Conservation (phyloP, 2,329 filamentous ascomycete species). For the Penicillium capsulatum region DNA sequence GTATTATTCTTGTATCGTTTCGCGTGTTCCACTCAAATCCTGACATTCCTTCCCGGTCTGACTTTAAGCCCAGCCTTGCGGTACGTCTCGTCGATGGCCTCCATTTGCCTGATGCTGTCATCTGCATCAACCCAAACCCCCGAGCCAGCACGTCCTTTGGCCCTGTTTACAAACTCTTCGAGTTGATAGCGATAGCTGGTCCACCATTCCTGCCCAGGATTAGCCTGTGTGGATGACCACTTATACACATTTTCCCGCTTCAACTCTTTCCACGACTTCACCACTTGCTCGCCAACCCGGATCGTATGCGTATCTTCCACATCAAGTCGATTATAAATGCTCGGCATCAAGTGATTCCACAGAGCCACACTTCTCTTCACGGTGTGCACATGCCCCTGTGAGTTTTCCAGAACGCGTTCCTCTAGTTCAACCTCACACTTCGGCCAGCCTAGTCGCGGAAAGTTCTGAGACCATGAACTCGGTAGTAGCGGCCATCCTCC, state of each 20-base stretch:
- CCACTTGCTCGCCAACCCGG: conserved; percentile 8
- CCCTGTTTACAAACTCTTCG: conserved; percentile 48
- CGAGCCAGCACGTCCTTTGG: conserved; percentile 38
- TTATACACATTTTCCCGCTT: conserved; percentile 20
- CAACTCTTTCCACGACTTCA: conserved; percentile 18
- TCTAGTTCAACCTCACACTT: conserved; percentile 15
- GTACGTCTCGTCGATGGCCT: conserved; percentile 48
- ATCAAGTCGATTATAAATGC: conserved; percentile 20
- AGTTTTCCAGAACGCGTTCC: conserved; percentile 10
- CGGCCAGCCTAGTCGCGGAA: conserved; percentile 17
- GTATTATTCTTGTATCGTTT: too few relatives aligned
- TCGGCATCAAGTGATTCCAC: conserved; percentile 20
- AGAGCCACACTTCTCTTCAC: conserved; percentile 15
- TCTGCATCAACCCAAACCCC: conserved; percentile 41
- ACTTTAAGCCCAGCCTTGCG: conserved; percentile 37
- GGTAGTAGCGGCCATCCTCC: conserved; percentile 15
- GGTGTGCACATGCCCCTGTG: background rate
- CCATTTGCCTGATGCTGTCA: conserved; percentile 46
- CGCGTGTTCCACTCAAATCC: too few relatives aligned
- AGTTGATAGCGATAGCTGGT: conserved; percentile 47
- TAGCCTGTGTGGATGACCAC: conserved; percentile 21
- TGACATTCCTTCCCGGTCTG: background rate
- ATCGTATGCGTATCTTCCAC: conserved; percentile 36
- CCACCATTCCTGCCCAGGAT: conserved; percentile 39
- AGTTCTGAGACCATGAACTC: conserved; percentile 2